Evolutionary conservation across 495 filamentous ascomycete species (phyloP).

Genomic region (Hypoxylon rickii): DNA sequence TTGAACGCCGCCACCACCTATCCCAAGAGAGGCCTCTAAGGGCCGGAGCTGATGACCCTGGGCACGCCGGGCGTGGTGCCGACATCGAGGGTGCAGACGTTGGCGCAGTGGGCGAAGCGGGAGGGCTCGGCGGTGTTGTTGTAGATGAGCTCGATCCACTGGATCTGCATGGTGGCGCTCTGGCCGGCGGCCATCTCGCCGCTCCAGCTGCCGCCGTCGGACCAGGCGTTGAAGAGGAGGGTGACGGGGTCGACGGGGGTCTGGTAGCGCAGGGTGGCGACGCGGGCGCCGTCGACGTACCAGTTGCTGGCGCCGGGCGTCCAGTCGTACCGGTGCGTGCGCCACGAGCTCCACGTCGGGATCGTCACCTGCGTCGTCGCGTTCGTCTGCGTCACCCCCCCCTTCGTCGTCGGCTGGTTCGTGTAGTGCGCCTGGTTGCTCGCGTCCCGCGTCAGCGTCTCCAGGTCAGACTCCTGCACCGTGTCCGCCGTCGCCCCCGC

Average conservation of each 20-base stretch:
- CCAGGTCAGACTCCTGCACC: conserved; percentile 76
- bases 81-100: conserved; percentile 31
- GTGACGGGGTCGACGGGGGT: conserved; percentile 61
- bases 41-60: conserved; percentile 10
- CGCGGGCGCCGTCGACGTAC: conserved; percentile 64
- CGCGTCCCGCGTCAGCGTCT: conserved; percentile 67
- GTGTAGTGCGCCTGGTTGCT: conserved; percentile 65
- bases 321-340: conserved; percentile 75
- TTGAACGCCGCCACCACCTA: too few relatives aligned
- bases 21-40: too few relatives aligned
- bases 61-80: conserved; percentile 7
- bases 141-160: conserved; percentile 75
- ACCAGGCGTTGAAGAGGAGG: conserved; percentile 75
- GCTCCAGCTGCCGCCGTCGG: conserved; percentile 72
- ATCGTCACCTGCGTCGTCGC: conserved; percentile 46
- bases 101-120: conserved; percentile 23
- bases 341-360: conserved; percentile 65
- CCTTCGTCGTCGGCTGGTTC: conserved; percentile 64
- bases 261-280: conserved; percentile 62
- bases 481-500: conserved; percentile 35
- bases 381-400: conserved; percentile 48
- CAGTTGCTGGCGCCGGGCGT: conserved; percentile 60
- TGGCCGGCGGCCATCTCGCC: conserved; percentile 66
- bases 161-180: conserved; percentile 67
- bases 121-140: conserved; percentile 53